These are phyloP conservation scores for Cymbopogon flexuosus DNA, from an alignment of 202 grass and related monocot species.

Conservation along the genomic window DNA sequence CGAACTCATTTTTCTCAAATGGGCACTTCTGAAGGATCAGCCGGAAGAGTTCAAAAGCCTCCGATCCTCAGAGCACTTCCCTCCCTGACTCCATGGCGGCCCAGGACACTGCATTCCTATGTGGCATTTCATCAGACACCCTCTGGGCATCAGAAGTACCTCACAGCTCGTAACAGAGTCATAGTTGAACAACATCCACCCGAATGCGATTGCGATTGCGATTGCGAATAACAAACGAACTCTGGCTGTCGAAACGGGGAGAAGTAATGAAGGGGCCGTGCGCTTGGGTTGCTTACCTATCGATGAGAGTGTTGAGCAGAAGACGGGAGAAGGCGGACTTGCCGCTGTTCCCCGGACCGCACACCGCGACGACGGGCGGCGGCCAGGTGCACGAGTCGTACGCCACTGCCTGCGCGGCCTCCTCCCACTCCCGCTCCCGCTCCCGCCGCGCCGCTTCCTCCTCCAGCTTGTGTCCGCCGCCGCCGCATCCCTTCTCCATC, in stretches of 20 bases:
- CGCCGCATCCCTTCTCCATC: neutral
- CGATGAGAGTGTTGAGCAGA: slow-evolving; percentile 60
- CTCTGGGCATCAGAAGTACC: slow-evolving; percentile 38
- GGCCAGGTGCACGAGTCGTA: slow-evolving; percentile 61
- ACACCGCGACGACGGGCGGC: slow-evolving; percentile 58
- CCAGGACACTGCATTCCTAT: slow-evolving; percentile 55
- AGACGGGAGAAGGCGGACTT: slow-evolving; percentile 67
- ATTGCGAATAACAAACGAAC: neutral
- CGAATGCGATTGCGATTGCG: neutral
- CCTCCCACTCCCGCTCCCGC: slow-evolving; percentile 43
- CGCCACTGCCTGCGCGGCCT: slow-evolving; percentile 42
- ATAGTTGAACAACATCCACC: neutral
- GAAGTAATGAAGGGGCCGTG: neutral
- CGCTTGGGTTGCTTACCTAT: slow-evolving; percentile 30
- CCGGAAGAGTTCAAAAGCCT: slow-evolving; percentile 50
- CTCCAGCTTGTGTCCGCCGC: neutral
- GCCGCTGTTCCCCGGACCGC: slow-evolving; percentile 63
- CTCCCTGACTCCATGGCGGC: slow-evolving; percentile 48
- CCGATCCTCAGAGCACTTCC: slow-evolving; percentile 21
- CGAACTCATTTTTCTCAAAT: slow-evolving; percentile 49
- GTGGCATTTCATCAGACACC: slow-evolving; percentile 54
- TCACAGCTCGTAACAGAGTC: slow-evolving; percentile 33
- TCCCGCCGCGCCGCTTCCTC: neutral
- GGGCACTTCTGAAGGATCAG: slow-evolving; percentile 48
- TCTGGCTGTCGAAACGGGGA: neutral